A percentile compares a stretch with the other conserved stretches of the same genome.
These are phyloP conservation scores for Scheffersomyces titani DNA, from an alignment of 1,139 yeast species.

Conservation along the genomic window DNA sequence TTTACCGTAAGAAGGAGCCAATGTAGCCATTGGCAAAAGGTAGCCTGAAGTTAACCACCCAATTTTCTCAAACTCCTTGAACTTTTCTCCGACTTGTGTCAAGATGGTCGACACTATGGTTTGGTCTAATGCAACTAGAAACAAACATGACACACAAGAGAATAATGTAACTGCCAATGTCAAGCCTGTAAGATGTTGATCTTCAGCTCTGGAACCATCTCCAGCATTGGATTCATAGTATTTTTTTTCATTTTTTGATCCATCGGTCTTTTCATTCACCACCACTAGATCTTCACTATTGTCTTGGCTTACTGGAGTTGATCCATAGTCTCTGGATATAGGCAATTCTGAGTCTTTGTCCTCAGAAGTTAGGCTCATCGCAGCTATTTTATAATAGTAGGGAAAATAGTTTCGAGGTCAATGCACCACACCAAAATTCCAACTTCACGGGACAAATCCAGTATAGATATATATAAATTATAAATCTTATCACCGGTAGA, in stretches of 20 bases:
- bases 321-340: neutral
- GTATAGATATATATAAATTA: too few relatives aligned
- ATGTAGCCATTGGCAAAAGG: slow-evolving; percentile 15
- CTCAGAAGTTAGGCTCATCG: neutral
- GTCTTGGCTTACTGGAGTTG: neutral
- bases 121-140: slow-evolving; percentile 16
- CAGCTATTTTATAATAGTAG: neutral
- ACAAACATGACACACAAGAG: slow-evolving; percentile 11
- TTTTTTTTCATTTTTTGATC: slow-evolving; percentile 1
- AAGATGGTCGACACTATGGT: slow-evolving; percentile 17
- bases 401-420: neutral
- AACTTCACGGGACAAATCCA: neutral
- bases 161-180: slow-evolving; percentile 7
- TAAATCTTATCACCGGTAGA: neutral
- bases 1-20: slow-evolving; percentile 16
- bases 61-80: slow-evolving; percentile 11
- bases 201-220: slow-evolving; percentile 15
- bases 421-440: neutral
- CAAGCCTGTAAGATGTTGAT: slow-evolving; percentile 13
- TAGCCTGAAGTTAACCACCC: slow-evolving; percentile 18
- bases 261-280: neutral
- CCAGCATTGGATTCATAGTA: slow-evolving; percentile 16
- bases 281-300: neutral
- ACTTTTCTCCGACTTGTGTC: slow-evolving; percentile 12
- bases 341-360: neutral